Base-by-base conservation (phyloP, 2,329 filamentous ascomycete species). In the Epichloe hybrida region DNA sequence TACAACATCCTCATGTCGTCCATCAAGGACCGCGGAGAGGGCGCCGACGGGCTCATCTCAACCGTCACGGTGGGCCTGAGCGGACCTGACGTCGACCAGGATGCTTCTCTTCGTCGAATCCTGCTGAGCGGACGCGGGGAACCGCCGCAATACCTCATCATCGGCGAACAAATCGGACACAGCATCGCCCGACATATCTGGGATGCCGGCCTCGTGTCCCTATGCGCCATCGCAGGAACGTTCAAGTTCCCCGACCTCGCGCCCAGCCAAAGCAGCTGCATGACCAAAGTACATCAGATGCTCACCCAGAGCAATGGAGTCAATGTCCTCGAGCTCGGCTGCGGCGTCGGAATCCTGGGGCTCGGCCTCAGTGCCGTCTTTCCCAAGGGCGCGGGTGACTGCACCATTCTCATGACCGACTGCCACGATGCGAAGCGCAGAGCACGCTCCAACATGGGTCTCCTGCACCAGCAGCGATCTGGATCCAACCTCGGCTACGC, bases 101-200 rank as follows among this genome's bases (percentile, higher is more conserved):
- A 64, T 20, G 55, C 63, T 2, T 59, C 58, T 7, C 62, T 61
- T 38, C 59, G 66, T 15, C 61, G 61, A 21, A 50, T 71, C 0
- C 54, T 57, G 7, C 46, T 66, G 36, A 61, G 57, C 5, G 59
- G 58, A 1, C 53, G 53, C 1, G 34, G 55, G 57, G 57, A 58
- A 8, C 54, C 55, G 15, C 44, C 61, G 2, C 56, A 61, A 0
- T 56, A 55, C 9, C 53, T 77, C 7, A 66, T 71, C 31, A 62
- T 80, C 4, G 72, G 76, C 49, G 78, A 81, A 53, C 75, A 79
- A 49, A 71, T 80, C 9, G 77, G 76, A 13, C 76, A 80, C 62
- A 79, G 75, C 58, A 80, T 81, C 50, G 76, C 77, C 0, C 71
- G 77, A 3, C 77, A 80, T 53, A 67, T 80, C 5, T 81, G 77